These are phyloP conservation scores for Lasiodiplodia sp. DNA, from an alignment of 2,329 filamentous ascomycete species.

Conservation along the genomic window DNA sequence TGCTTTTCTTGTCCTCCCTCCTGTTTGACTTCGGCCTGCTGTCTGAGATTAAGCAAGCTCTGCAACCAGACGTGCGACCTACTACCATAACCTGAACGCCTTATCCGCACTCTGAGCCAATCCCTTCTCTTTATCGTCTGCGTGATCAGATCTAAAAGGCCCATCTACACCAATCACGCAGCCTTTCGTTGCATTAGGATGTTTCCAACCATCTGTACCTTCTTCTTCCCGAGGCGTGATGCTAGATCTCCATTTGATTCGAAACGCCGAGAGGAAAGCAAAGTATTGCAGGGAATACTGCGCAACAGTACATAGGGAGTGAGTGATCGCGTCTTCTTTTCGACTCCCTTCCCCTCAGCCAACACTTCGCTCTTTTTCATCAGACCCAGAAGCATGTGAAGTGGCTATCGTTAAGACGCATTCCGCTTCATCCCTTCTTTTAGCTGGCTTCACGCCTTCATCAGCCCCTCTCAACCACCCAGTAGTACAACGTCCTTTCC, in stretches of 20 bases:
- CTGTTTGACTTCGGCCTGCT: conserved; percentile 19
- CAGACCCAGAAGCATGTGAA: not conserved
- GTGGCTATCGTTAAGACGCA: not conserved
- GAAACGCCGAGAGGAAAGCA: conserved; percentile 8
- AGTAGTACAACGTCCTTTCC: not conserved
- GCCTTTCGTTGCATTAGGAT: not conserved
- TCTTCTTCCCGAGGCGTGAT: not conserved
- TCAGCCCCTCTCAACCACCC: not conserved
- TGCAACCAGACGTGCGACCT: not conserved
- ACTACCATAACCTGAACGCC: not conserved
- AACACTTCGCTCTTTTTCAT: not conserved
- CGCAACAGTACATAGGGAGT: conserved; percentile 11
- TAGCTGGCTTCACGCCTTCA: not conserved
- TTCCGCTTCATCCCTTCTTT: conserved; percentile 7
- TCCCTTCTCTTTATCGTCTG: not conserved
- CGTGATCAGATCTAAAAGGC: not conserved
- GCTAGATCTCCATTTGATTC: not conserved
- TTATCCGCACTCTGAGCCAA: not conserved
- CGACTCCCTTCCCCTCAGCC: not conserved
- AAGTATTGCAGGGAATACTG: not conserved
- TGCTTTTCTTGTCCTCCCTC: conserved; percentile 13
- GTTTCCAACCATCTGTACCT: conserved; percentile 2
- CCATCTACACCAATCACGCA: conserved; percentile 10
- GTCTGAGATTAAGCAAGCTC: conserved; percentile 4
- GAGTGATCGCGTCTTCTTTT: not conserved